phyloP scores from a whole-genome alignment of 352 stramenopile species.

The Vaucheria bursata region DNA sequence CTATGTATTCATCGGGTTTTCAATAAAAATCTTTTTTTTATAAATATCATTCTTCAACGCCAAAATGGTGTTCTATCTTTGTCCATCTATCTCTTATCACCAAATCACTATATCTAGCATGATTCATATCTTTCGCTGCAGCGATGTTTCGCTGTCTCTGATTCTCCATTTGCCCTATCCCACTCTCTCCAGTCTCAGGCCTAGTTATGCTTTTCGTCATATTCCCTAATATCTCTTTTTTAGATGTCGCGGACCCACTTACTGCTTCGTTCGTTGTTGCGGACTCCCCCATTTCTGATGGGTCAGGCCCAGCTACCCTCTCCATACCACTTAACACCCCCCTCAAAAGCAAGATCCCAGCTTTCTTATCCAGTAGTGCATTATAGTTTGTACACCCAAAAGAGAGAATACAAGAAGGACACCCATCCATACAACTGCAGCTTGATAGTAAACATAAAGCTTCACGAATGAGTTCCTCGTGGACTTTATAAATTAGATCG shows the following conservation, averaged over 20 bases:
- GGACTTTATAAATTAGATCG: constrained; percentile 57
- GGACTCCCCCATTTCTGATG: background rate
- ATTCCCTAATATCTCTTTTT: constrained; percentile 2
- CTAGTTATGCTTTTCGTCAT: constrained; percentile 3
- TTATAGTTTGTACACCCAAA: constrained; percentile 75
- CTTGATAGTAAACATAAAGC: constrained; percentile 57
- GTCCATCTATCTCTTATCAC: constrained; percentile 13
- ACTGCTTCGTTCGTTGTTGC: background rate
- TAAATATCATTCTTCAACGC: too few species aligned
- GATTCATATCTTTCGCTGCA: constrained; percentile 33
- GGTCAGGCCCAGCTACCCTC: background rate
- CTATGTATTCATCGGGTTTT: too few species aligned
- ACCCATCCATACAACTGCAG: constrained; percentile 67
- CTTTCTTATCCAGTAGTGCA: constrained; percentile 40
- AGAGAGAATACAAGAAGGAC: constrained; percentile 73
- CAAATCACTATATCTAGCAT: constrained; percentile 33
- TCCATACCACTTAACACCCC: constrained; percentile 27
- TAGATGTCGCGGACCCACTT: background rate
- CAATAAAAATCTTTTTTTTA: too few species aligned
- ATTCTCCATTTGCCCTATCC: background rate
- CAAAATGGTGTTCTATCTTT: too few species aligned
- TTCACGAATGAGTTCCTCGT: constrained; percentile 26
- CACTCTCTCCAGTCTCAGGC: background rate
- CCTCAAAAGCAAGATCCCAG: constrained; percentile 27
- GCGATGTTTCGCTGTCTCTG: constrained; percentile 24